These are phyloP conservation scores for Xylaria longipes DNA, from an alignment of 495 filamentous ascomycete species.

Conservation along the genomic window DNA sequence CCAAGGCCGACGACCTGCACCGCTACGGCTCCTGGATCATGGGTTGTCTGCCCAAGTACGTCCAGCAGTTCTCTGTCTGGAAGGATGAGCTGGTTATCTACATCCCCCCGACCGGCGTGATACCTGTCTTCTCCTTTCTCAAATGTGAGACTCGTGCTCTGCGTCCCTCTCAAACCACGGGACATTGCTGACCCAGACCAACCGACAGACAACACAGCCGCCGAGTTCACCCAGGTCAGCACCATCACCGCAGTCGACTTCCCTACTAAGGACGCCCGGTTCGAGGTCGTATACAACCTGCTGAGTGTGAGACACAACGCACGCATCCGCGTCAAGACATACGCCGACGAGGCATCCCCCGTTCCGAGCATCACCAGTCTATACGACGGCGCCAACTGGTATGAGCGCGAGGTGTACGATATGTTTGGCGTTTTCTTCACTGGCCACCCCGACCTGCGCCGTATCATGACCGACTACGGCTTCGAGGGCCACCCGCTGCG, in stretches of 20 bases:
- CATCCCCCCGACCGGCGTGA: slow-evolving; percentile 83
- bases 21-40: slow-evolving; percentile 95
- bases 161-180: neutral
- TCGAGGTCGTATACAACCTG: slow-evolving; percentile 98
- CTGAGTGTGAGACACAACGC: slow-evolving; percentile 95
- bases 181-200: slow-evolving; percentile 16
- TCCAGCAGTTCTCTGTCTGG: slow-evolving; percentile 99
- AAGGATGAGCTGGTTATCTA: slow-evolving; percentile 98
- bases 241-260: slow-evolving; percentile 96
- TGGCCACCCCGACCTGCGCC: slow-evolving; percentile 91
- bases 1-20: slow-evolving; percentile 83
- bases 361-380: slow-evolving; percentile 86
- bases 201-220: slow-evolving; percentile 79
- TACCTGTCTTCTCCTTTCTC: slow-evolving; percentile 92
- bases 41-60: slow-evolving; percentile 94
- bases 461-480: slow-evolving; percentile 99
- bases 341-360: slow-evolving; percentile 94
- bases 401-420: slow-evolving; percentile 97
- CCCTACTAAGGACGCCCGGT: slow-evolving; percentile 90
- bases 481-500: slow-evolving; percentile 97
- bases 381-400: slow-evolving; percentile 98
- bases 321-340: slow-evolving; percentile 97
- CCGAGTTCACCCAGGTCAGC: slow-evolving; percentile 92
- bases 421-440: slow-evolving; percentile 97
- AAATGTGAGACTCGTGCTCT: slow-evolving; percentile 63